Conservation (phyloP, 2,329 filamentous ascomycete genomes). For the Apiospora phragmitis region DNA sequence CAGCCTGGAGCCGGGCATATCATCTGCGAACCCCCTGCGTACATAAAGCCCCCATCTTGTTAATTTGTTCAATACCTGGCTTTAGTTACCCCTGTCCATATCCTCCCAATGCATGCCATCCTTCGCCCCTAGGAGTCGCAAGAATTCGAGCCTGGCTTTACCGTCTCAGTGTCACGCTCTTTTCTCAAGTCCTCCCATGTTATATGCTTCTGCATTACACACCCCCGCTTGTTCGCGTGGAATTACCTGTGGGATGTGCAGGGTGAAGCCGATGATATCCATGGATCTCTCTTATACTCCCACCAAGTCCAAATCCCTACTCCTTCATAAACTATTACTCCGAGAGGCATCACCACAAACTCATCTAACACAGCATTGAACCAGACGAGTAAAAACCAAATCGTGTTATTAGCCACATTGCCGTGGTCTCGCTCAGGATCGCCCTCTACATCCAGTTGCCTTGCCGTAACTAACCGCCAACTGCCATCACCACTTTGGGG, state of each 20-base stretch:
- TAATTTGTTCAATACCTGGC: not conserved
- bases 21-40: not conserved
- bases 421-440: not conserved
- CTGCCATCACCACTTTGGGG: not conserved
- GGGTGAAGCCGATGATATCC: not conserved
- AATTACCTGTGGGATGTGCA: not conserved
- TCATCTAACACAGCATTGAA: not conserved
- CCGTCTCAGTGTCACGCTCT: not conserved
- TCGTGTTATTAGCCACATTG: not conserved
- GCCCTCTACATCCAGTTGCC: not conserved
- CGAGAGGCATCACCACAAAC: not conserved
- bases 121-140: not conserved
- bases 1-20: not conserved
- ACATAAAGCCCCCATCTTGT: not conserved
- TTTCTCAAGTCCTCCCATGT: not conserved
- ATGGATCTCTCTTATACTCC: not conserved
- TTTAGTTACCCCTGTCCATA: not conserved
- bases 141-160: not conserved
- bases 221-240: not conserved
- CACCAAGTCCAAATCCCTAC: not conserved
- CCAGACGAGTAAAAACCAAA: not conserved
- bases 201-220: not conserved
- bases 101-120: not conserved
- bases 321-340: not conserved
- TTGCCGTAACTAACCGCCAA: not conserved